Percentiles rank a stretch among this genome's conserved stretches.
Conservation (phyloP, 2,329 filamentous ascomycete species). For the Phialophora expanda region DNA sequence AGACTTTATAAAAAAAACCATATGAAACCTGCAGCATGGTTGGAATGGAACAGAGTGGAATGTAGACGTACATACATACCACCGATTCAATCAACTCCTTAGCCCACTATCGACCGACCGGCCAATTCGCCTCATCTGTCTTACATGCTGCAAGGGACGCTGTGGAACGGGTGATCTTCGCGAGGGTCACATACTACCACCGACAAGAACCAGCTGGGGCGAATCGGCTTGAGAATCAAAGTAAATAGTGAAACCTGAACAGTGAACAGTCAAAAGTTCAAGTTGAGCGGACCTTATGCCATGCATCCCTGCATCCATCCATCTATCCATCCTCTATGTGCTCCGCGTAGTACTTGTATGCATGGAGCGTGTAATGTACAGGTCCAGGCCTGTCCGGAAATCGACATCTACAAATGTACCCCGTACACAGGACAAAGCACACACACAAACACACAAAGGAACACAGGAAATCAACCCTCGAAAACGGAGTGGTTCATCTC, state of each 20-base stretch:
- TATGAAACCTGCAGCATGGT: neutral
- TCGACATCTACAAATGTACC: neutral
- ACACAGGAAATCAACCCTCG: conserved; percentile 63
- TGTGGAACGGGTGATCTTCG: too few species aligned
- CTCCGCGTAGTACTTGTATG: neutral
- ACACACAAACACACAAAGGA: too few species aligned
- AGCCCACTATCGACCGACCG: neutral
- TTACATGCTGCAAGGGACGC: too few species aligned
- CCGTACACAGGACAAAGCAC: too few species aligned
- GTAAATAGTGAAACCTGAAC: too few species aligned
- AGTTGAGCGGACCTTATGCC: too few species aligned
- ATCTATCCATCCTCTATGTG: neutral
- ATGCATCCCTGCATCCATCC: too few species aligned
- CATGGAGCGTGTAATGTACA: neutral
- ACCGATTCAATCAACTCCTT: too few species aligned
- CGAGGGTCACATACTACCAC: too few species aligned
- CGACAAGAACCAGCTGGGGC: too few species aligned
- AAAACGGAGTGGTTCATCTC: conserved; percentile 89
- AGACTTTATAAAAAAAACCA: neutral
- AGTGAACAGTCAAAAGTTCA: too few species aligned
- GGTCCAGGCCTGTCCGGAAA: neutral
- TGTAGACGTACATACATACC: neutral
- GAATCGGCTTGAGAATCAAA: too few species aligned
- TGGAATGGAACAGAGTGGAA: neutral
- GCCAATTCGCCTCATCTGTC: neutral